Conservation (phyloP, 495 filamentous ascomycete species). For the Talaromyces liani region DNA sequence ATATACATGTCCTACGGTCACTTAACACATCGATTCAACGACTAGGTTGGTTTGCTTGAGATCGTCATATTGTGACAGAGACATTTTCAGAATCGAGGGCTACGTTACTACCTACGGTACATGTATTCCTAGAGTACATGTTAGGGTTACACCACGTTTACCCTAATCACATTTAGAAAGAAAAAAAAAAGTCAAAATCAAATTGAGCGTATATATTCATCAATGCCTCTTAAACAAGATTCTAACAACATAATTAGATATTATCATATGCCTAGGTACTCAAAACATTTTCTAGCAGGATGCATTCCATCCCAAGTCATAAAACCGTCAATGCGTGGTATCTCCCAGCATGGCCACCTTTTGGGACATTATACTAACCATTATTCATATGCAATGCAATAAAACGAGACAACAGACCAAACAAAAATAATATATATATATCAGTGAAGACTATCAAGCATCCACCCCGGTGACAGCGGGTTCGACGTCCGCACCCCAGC, state of each 20-base stretch:
- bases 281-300: neutral
- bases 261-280: too few species aligned
- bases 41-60: neutral
- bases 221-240: neutral
- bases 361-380: neutral
- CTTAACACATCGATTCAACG: neutral
- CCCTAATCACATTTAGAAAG: too few species aligned
- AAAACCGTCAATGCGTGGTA: neutral
- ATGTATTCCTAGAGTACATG: too few species aligned
- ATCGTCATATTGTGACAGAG: neutral
- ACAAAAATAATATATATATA: too few species aligned
- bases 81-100: neutral
- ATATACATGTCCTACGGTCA: neutral
- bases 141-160: too few species aligned
- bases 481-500: conserved; percentile 1
- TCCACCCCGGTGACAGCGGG: neutral
- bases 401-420: neutral
- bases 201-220: neutral
- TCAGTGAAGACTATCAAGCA: neutral
- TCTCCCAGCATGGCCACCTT: neutral
- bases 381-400: neutral
- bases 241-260: too few species aligned
- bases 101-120: neutral
- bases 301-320: neutral
- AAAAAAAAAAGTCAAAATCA: too few species aligned